phyloP scores from a whole-genome alignment of 352 stramenopile genomes.

The Phytophthora multivora region DNA sequence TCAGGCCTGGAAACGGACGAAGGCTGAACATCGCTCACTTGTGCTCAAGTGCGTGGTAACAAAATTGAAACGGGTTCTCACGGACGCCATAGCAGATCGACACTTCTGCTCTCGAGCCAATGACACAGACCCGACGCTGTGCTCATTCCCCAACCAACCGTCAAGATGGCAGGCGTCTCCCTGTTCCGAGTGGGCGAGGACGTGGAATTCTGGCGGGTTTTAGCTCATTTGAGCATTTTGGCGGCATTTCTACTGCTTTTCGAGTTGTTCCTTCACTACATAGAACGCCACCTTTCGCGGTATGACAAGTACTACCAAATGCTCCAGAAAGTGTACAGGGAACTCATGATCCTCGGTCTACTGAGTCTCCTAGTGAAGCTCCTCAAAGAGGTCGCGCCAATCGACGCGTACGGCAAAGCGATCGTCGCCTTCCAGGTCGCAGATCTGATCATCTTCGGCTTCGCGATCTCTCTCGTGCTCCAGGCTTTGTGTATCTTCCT shows the following conservation, averaged over 20 bases:
- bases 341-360: conserved; percentile 65
- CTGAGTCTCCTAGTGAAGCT: conserved; percentile 56
- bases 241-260: conserved; percentile 48
- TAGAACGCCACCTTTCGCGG: conserved; percentile 41
- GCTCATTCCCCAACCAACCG: conserved; percentile 13
- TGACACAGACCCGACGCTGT: not conserved
- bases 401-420: conserved; percentile 27
- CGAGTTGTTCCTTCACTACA: conserved; percentile 43
- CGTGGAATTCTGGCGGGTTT: conserved; percentile 57
- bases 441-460: conserved; percentile 56
- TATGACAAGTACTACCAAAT: conserved; percentile 70
- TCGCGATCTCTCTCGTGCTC: conserved; percentile 51
- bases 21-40: conserved; percentile 5
- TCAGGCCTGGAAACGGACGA: not conserved
- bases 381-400: conserved; percentile 36
- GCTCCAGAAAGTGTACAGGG: conserved; percentile 61
- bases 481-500: conserved; percentile 51
- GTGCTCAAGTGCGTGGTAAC: conserved; percentile 1
- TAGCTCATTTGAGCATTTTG: conserved; percentile 51
- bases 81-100: not conserved
- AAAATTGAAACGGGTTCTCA: conserved; percentile 9
- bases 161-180: conserved; percentile 35
- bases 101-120: not conserved
- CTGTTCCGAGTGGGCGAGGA: conserved; percentile 64
- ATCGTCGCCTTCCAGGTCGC: conserved; percentile 57